A percentile compares a stretch with the other conserved stretches of the same genome.
These are phyloP conservation scores for Lactifluus pinguis DNA, from an alignment of 768 basidiomycete species.

Conservation along the genomic window DNA sequence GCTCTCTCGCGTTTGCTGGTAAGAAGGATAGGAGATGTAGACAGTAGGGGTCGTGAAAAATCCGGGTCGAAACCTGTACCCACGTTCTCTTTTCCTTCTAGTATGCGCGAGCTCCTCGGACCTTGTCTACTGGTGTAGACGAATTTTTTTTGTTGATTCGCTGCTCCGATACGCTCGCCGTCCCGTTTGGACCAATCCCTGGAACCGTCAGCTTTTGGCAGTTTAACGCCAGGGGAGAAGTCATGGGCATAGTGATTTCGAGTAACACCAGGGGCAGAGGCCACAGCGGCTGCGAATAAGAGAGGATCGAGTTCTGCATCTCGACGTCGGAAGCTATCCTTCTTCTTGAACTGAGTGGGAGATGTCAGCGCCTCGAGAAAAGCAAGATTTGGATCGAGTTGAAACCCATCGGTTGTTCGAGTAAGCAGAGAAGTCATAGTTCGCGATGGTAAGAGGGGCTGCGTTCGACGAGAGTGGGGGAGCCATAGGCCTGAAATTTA, in stretches of 20 bases:
- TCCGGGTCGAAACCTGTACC: constrained; percentile 31
- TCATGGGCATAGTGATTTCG: constrained; percentile 83
- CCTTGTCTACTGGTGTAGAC: constrained; percentile 69
- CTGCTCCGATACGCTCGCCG: constrained; percentile 32
- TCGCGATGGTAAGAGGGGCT: neutral
- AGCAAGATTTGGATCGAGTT: constrained; percentile 41
- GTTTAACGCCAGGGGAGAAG: constrained; percentile 52
- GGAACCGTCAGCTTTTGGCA: constrained; percentile 42
- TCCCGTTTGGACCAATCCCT: constrained; percentile 54
- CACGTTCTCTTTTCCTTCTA: constrained; percentile 43
- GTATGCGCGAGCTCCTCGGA: constrained; percentile 55
- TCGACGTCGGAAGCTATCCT: constrained; percentile 42
- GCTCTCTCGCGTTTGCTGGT: constrained; percentile 31
- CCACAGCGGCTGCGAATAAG: constrained; percentile 65
- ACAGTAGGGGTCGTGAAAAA: constrained; percentile 29
- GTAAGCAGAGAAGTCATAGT: constrained; percentile 23
- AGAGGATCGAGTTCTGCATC: constrained; percentile 75
- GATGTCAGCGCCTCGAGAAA: constrained; percentile 58
- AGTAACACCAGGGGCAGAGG: constrained; percentile 70
- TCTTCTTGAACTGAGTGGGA: constrained; percentile 33
- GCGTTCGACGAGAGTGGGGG: neutral
- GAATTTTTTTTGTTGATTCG: constrained; percentile 37
- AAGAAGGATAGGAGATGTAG: constrained; percentile 30
- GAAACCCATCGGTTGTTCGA: constrained; percentile 23
- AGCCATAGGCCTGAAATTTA: neutral